Evolutionary conservation across 2,329 filamentous ascomycete genomes (phyloP).

Genomic region (Aspergillus quadrilineatus): DNA sequence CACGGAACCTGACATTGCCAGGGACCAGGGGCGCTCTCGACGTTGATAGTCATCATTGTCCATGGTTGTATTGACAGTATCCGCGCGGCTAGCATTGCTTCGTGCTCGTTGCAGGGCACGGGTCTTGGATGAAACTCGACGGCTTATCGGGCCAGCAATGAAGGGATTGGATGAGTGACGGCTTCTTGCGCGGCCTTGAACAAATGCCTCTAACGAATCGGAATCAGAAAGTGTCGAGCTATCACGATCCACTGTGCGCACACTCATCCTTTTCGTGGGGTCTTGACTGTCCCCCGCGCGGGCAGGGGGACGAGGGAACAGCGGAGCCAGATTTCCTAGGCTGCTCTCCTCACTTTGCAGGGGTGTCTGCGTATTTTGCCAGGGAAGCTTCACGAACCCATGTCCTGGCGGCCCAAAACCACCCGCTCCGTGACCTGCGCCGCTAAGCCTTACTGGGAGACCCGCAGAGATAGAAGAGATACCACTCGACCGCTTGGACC

Average conservation of each 20-base stretch:
- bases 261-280: conserved; percentile 31
- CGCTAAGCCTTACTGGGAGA: conserved; percentile 41
- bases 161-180: conserved; percentile 41
- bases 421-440: conserved; percentile 44
- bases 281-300: conserved; percentile 29
- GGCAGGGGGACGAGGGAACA: conserved; percentile 38
- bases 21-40: conserved; percentile 35
- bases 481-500: conserved; percentile 41
- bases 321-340: conserved; percentile 35
- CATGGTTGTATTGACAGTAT: conserved; percentile 35
- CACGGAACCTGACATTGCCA: conserved; percentile 35
- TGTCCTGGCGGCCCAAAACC: conserved; percentile 38
- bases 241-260: conserved; percentile 33
- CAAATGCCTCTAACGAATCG: conserved; percentile 40
- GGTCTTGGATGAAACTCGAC: conserved; percentile 33
- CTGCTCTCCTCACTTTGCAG: conserved; percentile 37
- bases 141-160: conserved; percentile 37
- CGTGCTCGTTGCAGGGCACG: conserved; percentile 37
- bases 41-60: conserved; percentile 34
- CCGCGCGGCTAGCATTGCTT: conserved; percentile 36
- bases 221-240: conserved; percentile 34
- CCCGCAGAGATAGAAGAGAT: conserved; percentile 39
- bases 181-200: conserved; percentile 38
- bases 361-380: conserved; percentile 38
- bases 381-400: conserved; percentile 37